Base-by-base conservation (phyloP, 257 asterid genomes). In the Voacanga thouarsii region DNA sequence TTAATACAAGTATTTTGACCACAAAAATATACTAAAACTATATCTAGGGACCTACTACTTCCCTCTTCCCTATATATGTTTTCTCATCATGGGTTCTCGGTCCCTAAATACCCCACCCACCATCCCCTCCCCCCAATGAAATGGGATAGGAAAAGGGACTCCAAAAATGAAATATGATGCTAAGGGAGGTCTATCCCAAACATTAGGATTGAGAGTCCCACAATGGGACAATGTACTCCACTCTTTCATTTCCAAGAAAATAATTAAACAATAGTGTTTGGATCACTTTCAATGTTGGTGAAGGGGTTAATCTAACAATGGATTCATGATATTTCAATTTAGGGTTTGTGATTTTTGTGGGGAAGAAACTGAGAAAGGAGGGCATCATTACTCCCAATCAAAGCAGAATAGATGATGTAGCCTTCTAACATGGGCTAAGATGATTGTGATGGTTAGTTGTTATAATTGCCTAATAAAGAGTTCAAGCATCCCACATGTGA, bases 401-500 rank as follows among this genome's bases (percentile, higher is more conserved):
- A 33, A 53, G 24, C 43, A 65, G 76, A 59, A 61, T 71, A 30
- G 74, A 76, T 79, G 33, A 64, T 51, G 24, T 49, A 51, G 75
- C 59, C 60, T 79, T 60, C 33, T 53, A 75, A 80, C 78, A 79
- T 81, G 85, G 85, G 84, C 60, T 61, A 67, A 57, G 72, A 85
- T 85, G 88, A 82, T 85, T 85, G 89, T 41, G 85, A 84, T 72
- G 74, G 79, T 75, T 82, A 66, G 78, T 77, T 78, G 64, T 67
- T 75, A 82, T 47, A 69, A 76, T 84, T 74, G 77, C 45, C 71
- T 50, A 18, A 70, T 56, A 56, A 15, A 81, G 79, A 65, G 77
- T 75, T 85, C 80, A 78, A 79, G 81, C 85, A 75, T 63, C 49
- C 28, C 88, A 83, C 86, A 80, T 84, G 78, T 78, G 79, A 33